Percentiles rank a stretch among this genome's conserved stretches.
Evolutionary conservation across 225 moss, liverwort and hornwort genomes (phyloP).

Genomic region (Pseudoscleropodium purum): DNA sequence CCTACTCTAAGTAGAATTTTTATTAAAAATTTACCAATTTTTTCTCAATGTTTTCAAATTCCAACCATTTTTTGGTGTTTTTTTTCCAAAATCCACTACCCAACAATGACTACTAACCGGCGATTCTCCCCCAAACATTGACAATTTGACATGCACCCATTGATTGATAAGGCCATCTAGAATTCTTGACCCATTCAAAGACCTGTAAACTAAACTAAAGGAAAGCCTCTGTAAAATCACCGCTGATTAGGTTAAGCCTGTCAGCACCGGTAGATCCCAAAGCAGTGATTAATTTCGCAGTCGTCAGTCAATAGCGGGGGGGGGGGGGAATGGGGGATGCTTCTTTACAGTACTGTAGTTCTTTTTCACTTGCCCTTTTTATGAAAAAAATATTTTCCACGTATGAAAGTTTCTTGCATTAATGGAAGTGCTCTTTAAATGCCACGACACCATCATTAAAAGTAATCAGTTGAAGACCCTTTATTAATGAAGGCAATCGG

Average conservation of each 20-base stretch:
- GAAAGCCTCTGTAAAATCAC: background rate
- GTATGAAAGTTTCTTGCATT: background rate
- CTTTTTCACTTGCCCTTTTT: background rate
- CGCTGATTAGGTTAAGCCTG: background rate
- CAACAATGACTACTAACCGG: background rate
- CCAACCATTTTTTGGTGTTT: background rate
- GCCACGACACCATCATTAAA: background rate
- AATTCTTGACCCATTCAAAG: background rate
- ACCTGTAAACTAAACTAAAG: background rate
- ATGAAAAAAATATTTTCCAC: too few species aligned
- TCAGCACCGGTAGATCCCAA: background rate
- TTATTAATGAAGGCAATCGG: background rate
- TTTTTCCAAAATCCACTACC: background rate
- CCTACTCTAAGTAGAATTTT: background rate
- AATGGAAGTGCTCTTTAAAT: background rate
- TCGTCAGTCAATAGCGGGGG: too few species aligned
- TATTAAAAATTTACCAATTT: rapidly evolving
- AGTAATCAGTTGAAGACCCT: background rate
- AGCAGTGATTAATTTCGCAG: background rate
- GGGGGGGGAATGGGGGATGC: background rate
- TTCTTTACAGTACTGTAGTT: too few species aligned
- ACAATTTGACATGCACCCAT: too few species aligned
- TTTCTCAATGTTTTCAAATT: rapidly evolving
- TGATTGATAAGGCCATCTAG: too few species aligned
- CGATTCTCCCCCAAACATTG: rapidly evolving